phyloP scores from a whole-genome alignment of 257 asterid genomes.

The Jaltomata sinuosa region DNA sequence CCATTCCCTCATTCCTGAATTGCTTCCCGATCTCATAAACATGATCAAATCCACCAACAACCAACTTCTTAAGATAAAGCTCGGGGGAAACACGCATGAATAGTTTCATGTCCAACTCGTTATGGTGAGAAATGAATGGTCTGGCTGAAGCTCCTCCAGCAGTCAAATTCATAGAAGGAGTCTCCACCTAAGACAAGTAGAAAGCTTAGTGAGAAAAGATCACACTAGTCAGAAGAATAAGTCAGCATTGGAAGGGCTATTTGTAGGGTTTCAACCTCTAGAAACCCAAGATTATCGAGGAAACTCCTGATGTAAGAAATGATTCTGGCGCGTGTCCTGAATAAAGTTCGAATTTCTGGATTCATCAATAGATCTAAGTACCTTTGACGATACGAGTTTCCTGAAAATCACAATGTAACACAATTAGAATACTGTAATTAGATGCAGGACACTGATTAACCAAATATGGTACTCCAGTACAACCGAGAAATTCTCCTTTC shows the following conservation, averaged over 20 bases:
- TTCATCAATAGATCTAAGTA: neutral
- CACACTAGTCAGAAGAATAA: neutral
- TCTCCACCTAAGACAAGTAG: neutral
- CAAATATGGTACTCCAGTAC: neutral
- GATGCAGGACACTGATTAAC: neutral
- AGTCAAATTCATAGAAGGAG: neutral
- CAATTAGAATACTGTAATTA: neutral
- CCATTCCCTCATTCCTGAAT: slow-evolving; percentile 6
- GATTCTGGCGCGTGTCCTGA: neutral
- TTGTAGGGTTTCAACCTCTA: neutral
- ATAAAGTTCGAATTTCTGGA: neutral
- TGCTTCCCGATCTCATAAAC: neutral
- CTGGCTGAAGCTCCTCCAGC: slow-evolving; percentile 1
- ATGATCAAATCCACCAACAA: slow-evolving; percentile 1
- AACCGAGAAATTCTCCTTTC: neutral
- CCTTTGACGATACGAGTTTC: slow-evolving; percentile 3
- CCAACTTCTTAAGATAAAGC: neutral
- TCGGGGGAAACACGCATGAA: slow-evolving; percentile 1
- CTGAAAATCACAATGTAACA: neutral
- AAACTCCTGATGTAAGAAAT: neutral
- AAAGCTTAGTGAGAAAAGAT: too few species aligned
- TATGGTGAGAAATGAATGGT: neutral
- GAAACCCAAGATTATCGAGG: neutral
- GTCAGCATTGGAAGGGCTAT: neutral
- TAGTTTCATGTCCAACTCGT: neutral